Evolutionary conservation across 1,139 yeast species (phyloP), one percentile per base, ranked within the genome.

Genomic region (Nakaseomyces bracarensis): DNA sequence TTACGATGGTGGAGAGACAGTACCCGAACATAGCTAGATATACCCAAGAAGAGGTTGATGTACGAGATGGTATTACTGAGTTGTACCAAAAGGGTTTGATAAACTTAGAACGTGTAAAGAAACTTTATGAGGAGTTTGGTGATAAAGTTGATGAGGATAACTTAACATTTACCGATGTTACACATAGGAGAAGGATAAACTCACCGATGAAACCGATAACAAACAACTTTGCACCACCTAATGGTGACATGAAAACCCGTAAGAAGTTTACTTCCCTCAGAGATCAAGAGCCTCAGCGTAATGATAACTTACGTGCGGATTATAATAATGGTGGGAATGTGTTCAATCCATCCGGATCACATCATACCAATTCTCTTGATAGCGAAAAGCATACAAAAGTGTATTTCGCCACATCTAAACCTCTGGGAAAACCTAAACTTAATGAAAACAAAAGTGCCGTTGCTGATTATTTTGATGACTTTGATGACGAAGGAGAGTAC

Each of bases 391-490:
- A 36, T 7, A 28, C 20, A 9, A 47, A 48, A 25, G 48, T 54
- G 2, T 50, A 55, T 40, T 52, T 54, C 28, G 46, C 53, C 6
- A 42, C 51, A 14, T 56, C 60, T 9, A 56, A 54, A 39, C 52
- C 59, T 1, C n/a, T 37, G 14, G 33, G 29, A 8, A 26, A 23
- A 37, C 39, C 39, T 51, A 22, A 65, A 67, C 65, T 30, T 29
- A 31, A 85, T 87, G 94, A 77, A 78, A 44, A 78, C 91, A 0
- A 74, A 78, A 43, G 72, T 89, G 26, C 19, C 19, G 71, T 93
- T 44, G 96, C 95, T 1, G 67, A 36, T 36, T 36, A 23, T 25
- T 36, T 89, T 44, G 96, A 89, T 61, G 96, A 87, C 60, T 89
- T 89, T 61, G 96, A 89, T 64, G 97, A 44, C 13, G 14, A 11